Evolutionary conservation across 768 basidiomycete species (phyloP).

Genomic region (Fomitopsis pulvina): DNA sequence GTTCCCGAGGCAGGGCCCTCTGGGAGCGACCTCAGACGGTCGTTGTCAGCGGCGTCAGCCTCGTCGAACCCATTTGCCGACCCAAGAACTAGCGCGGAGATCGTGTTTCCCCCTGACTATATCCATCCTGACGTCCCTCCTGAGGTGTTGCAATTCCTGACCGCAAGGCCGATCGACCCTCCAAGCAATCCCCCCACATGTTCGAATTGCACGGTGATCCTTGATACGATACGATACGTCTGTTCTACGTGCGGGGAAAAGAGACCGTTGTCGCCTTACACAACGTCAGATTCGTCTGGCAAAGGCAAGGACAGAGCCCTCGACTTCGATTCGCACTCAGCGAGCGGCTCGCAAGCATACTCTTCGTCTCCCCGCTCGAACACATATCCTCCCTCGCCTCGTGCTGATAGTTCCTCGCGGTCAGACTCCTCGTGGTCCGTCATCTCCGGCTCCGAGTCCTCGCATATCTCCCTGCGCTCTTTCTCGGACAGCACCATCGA

Average conservation of each 20-base stretch:
- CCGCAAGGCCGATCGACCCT: slow-evolving; percentile 53
- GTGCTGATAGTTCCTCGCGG: not conserved
- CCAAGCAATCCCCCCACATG: slow-evolving; percentile 69
- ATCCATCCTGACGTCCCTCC: slow-evolving; percentile 35
- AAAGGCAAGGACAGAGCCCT: slow-evolving; percentile 47
- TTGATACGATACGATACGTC: slow-evolving; percentile 85
- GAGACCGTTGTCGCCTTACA: slow-evolving; percentile 28
- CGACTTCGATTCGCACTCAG: slow-evolving; percentile 15
- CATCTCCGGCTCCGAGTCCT: not conserved
- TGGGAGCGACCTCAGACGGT: not conserved
- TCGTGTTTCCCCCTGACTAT: slow-evolving; percentile 13
- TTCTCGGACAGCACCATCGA: not conserved
- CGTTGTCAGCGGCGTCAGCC: slow-evolving; percentile 8
- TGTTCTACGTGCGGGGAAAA: slow-evolving; percentile 86
- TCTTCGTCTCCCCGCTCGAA: slow-evolving; percentile 8
- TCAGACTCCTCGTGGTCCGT: slow-evolving; percentile 4
- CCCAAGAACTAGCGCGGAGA: slow-evolving; percentile 14
- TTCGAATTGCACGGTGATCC: slow-evolving; percentile 66
- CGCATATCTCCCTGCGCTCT: not conserved
- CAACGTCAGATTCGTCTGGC: slow-evolving; percentile 15
- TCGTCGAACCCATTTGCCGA: slow-evolving; percentile 10
- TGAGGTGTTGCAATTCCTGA: slow-evolving; percentile 40
- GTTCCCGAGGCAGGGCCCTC: not conserved
- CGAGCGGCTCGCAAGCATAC: slow-evolving; percentile 12
- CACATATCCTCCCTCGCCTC: slow-evolving; percentile 10